Evolutionary conservation across 768 basidiomycete species (phyloP).

Genomic region (Royoungia palumana): DNA sequence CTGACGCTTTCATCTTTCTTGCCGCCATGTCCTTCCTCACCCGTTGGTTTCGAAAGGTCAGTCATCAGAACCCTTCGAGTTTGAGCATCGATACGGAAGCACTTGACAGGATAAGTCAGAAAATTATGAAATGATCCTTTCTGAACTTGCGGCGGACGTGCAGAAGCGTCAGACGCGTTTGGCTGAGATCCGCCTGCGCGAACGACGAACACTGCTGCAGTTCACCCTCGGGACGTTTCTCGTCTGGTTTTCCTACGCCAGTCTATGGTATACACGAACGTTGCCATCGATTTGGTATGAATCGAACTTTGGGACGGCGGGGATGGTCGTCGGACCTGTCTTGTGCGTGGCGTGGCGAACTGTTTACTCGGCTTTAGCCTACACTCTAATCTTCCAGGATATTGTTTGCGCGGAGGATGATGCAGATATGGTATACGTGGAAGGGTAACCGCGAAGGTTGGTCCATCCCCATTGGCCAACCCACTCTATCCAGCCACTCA

Average conservation of each 20-base stretch:
- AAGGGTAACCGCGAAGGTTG: slow-evolving; percentile 80
- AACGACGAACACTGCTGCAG: slow-evolving; percentile 72
- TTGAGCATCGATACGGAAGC: too few species aligned
- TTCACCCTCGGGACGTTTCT: slow-evolving; percentile 77
- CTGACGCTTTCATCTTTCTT: slow-evolving; percentile 4
- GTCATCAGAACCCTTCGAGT: background rate
- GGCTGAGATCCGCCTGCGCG: slow-evolving; percentile 80
- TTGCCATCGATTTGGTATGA: slow-evolving; percentile 40
- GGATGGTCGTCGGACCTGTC: slow-evolving; percentile 70
- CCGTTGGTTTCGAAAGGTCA: slow-evolving; percentile 30
- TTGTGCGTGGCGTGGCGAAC: slow-evolving; percentile 49
- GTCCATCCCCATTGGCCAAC: background rate
- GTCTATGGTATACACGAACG: slow-evolving; percentile 65
- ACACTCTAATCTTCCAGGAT: slow-evolving; percentile 41
- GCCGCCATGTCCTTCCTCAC: slow-evolving; percentile 29
- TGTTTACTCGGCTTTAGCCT: slow-evolving; percentile 1
- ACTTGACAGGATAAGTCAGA: slow-evolving; percentile 35
- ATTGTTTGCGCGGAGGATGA: slow-evolving; percentile 72
- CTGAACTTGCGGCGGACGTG: slow-evolving; percentile 63
- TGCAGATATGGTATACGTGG: slow-evolving; percentile 79
- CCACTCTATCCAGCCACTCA: background rate
- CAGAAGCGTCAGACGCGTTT: slow-evolving; percentile 70
- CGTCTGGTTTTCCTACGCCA: slow-evolving; percentile 68
- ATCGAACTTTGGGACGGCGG: slow-evolving; percentile 36
- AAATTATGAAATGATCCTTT: slow-evolving; percentile 75